A percentile compares a stretch with the other conserved stretches of the same genome.
Evolutionary conservation across 495 filamentous ascomycete genomes (phyloP).

Genomic region (Umbilicaria muhlenbergii): DNA sequence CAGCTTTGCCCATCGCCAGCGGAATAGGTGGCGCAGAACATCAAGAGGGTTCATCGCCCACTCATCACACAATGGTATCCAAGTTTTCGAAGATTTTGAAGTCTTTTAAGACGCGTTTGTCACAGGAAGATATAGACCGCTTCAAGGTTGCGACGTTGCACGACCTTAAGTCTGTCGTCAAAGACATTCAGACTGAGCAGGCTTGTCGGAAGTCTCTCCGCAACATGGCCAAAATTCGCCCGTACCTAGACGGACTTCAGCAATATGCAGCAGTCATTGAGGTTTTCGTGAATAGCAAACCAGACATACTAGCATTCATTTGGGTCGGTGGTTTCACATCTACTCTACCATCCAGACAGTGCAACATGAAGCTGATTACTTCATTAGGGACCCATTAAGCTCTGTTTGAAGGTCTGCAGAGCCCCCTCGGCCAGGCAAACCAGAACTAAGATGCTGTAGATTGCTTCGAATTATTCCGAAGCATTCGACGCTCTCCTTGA

Average conservation of each 20-base stretch:
- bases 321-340: slow-evolving; percentile 7
- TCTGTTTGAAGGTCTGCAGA: slow-evolving; percentile 10
- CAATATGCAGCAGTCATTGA: slow-evolving; percentile 20
- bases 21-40: too few relatives aligned
- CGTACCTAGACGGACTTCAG: slow-evolving; percentile 15
- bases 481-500: slow-evolving; percentile 17
- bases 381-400: slow-evolving; percentile 3
- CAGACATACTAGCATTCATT: slow-evolving; percentile 17
- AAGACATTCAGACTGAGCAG: slow-evolving; percentile 21
- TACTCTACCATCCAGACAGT: neutral
- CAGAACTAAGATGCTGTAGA: slow-evolving; percentile 1
- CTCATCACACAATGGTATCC: too few relatives aligned
- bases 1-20: too few relatives aligned
- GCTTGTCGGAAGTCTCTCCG: slow-evolving; percentile 13
- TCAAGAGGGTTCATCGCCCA: too few relatives aligned
- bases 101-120: slow-evolving; percentile 16
- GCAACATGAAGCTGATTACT: too few relatives aligned
- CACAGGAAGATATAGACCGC: slow-evolving; percentile 9
- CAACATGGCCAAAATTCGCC: slow-evolving; percentile 17
- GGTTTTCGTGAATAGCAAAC: slow-evolving; percentile 16
- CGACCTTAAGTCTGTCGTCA: slow-evolving; percentile 17
- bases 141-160: slow-evolving; percentile 15
- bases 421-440: too few relatives aligned
- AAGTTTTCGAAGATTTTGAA: slow-evolving; percentile 6
- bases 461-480: slow-evolving; percentile 6